These are phyloP conservation scores for Hemisphaericaspora lyxosophila DNA, from an alignment of 1,139 yeast species.

Conservation along the genomic window DNA sequence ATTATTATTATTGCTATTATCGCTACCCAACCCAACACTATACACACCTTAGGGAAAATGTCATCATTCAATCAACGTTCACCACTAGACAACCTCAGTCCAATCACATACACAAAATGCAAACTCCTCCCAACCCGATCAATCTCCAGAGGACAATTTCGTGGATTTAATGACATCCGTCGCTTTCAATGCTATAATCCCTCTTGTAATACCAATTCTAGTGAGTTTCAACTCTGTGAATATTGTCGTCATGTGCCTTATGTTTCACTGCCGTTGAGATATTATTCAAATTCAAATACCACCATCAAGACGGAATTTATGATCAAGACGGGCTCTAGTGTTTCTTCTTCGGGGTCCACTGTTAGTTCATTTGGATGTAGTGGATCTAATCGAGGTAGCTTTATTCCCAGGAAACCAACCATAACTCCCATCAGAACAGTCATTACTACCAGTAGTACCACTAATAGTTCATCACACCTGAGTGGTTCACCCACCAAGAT, in stretches of 20 bases:
- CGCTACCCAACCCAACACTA: background rate
- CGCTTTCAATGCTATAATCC: conserved; percentile 13
- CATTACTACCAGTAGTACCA: background rate
- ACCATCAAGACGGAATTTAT: background rate
- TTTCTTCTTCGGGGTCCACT: background rate
- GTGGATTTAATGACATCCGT: conserved; percentile 14
- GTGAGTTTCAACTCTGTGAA: conserved; percentile 16
- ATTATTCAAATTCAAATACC: conserved; percentile 1
- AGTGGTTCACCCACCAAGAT: conserved; percentile 4
- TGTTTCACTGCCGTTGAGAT: conserved; percentile 23
- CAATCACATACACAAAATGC: conserved; percentile 2
- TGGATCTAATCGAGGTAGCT: conserved; percentile 4
- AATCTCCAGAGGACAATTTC: conserved; percentile 13
- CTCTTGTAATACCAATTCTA: conserved; percentile 11
- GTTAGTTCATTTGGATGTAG: background rate
- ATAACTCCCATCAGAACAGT: background rate
- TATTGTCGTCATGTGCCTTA: conserved; percentile 26
- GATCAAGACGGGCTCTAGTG: conserved; percentile 1
- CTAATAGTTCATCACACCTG: background rate
- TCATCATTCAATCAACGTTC: conserved; percentile 1
- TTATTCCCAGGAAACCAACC: conserved; percentile 4
- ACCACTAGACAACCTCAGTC: background rate
- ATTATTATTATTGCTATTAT: background rate
- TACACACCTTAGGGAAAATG: background rate
- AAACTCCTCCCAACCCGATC: conserved; percentile 5